A percentile compares a stretch with the other conserved stretches of the same genome.
These are phyloP conservation scores for Jamesozyma piceae DNA, from an alignment of 805 yeast genomes.

Conservation along the genomic window DNA sequence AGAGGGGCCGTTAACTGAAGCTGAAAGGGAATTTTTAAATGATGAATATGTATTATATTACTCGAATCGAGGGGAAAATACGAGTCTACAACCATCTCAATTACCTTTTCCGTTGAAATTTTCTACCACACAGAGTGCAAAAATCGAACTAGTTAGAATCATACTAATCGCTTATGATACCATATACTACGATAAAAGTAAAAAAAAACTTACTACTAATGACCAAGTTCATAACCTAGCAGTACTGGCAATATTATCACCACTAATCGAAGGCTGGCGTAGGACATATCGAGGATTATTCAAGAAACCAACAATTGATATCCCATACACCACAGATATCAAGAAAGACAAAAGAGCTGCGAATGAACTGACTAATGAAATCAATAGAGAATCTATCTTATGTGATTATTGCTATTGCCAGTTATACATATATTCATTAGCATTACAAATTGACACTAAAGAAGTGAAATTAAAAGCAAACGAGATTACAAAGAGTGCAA, in stretches of 20 bases:
- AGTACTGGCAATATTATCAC: conserved; percentile 61
- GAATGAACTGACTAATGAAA: conserved; percentile 25
- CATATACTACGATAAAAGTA: conserved; percentile 59
- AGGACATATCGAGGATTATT: conserved; percentile 49
- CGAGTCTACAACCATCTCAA: conserved; percentile 2
- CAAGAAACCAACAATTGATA: conserved; percentile 36
- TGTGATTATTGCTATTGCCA: conserved; percentile 81
- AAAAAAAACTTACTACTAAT: conserved; percentile 29
- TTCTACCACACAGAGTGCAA: conserved; percentile 59
- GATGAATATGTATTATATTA: conserved; percentile 28
- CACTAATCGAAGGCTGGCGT: conserved; percentile 74
- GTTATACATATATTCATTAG: conserved; percentile 74
- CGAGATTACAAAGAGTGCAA: conserved; percentile 63
- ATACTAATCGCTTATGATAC: conserved; percentile 78
- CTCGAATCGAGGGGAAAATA: conserved; percentile 8
- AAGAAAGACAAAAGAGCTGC: conserved; percentile 28
- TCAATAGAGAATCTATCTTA: conserved; percentile 63
- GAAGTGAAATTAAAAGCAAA: conserved; percentile 42
- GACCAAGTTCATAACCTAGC: conserved; percentile 60
- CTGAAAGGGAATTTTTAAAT: conserved; percentile 26
- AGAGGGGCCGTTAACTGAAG: conserved; percentile 13
- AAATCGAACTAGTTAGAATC: conserved; percentile 68
- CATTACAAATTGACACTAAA: conserved; percentile 44
- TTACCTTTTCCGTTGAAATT: conserved; percentile 38
- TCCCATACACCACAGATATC: conserved; percentile 19